Evolutionary conservation across 192 early-diverging fungal genomes (phyloP), one percentile per base, ranked within the genome.

Genomic region (Diversispora epigaea): DNA sequence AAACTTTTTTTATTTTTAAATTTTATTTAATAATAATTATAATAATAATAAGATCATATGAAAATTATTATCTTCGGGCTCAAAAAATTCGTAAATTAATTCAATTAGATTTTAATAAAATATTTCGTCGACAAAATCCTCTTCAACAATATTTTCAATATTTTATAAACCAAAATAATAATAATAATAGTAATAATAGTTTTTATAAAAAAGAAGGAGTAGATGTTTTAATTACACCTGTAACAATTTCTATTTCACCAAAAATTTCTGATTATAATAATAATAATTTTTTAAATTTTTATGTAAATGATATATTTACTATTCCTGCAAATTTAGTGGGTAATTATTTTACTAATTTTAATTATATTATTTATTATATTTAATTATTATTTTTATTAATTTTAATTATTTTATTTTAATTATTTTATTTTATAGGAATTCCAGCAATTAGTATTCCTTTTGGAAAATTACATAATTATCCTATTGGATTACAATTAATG

Each of bases 311-410:
- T 83, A 90, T 95, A 15, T 87, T 96, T 85, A 96, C 95, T 6
- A 89, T 96, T 1, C 92, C 96, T 15, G 91, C 92, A 6, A 93
- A 90, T 69, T 81, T 98, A 71, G 95, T 94, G 0, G 96, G 96
- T 44, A 68, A 89, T 10, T 80, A 79, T 39, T 80, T 81, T 3
- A n/a, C n/a, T n/a, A n/a, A n/a, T n/a, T 83, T 19, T 73, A 58
- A 11, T 14, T 45, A 32, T 58, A 45, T 21, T 5, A 22, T 19
- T 39, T 68, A 39, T 61, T 39, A 32, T 40, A 11, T 11, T 5
- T 22, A 21, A 11, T 61, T 19, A 9, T 21, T 5, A 6, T 45
- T 76, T 61, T 62, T 52, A 56, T 50, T 11, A 15, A 5, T 11
- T n/a, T 19, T 41, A 14, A 1, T 65, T 19, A 10, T 64, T 22